phyloP scores from a whole-genome alignment of 2,329 filamentous ascomycete species.

The Peltaster fructicola region DNA sequence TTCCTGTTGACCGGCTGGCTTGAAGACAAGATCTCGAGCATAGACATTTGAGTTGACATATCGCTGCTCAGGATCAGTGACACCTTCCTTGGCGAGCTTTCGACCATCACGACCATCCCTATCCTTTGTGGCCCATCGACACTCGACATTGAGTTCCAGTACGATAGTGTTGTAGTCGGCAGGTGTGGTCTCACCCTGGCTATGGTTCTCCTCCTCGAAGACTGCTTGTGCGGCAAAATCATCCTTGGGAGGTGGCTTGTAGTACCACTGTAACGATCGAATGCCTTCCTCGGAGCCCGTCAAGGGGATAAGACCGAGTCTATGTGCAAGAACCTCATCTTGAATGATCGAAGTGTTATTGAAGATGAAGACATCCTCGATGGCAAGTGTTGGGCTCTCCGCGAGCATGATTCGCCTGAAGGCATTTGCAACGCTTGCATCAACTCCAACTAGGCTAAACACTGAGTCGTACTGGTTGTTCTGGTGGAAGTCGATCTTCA shows the following conservation, averaged over 20 bases:
- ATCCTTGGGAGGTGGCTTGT: constrained; percentile 43
- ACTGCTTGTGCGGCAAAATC: constrained; percentile 31
- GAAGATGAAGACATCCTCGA: constrained; percentile 81
- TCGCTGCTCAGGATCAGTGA: constrained; percentile 65
- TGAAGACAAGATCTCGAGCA: constrained; percentile 46
- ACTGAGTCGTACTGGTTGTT: constrained; percentile 60
- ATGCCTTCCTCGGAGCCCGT: constrained; percentile 62
- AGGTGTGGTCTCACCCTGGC: constrained; percentile 27
- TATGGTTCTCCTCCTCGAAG: constrained; percentile 28
- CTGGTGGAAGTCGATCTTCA: constrained; percentile 67
- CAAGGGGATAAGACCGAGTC: constrained; percentile 80
- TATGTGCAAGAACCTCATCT: constrained; percentile 84
- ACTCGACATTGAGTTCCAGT: constrained; percentile 59
- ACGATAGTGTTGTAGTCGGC: constrained; percentile 77
- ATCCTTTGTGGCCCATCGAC: constrained; percentile 48
- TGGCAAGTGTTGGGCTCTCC: constrained; percentile 84
- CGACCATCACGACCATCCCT: constrained; percentile 27
- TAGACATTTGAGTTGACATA: constrained; percentile 64
- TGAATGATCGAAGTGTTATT: constrained; percentile 98
- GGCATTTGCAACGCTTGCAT: constrained; percentile 87
- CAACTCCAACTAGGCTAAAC: constrained; percentile 83
- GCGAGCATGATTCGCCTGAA: constrained; percentile 91
- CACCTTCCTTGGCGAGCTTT: constrained; percentile 42
- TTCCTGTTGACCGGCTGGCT: constrained; percentile 52
- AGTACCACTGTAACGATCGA: constrained; percentile 66